These are phyloP conservation scores for Aplosporella prunicola DNA, from an alignment of 2,329 filamentous ascomycete species.

Conservation along the genomic window DNA sequence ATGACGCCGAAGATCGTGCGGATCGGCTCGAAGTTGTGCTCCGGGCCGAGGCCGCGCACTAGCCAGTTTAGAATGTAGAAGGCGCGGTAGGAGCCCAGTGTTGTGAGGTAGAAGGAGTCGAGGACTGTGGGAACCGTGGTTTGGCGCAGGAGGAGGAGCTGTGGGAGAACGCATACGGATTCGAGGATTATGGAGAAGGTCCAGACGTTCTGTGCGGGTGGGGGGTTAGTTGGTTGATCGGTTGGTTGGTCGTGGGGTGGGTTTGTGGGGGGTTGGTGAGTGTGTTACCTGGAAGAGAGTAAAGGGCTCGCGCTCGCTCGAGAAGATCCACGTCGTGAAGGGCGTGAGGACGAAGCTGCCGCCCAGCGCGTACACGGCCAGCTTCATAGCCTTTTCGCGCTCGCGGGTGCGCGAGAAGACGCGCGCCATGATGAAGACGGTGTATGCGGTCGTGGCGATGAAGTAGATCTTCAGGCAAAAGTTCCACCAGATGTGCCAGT, in stretches of 20 bases:
- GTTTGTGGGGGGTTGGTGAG: too few relatives aligned
- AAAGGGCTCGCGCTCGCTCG: conserved; percentile 24
- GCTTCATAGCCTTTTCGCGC: conserved; percentile 85
- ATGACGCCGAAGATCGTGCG: conserved; percentile 79
- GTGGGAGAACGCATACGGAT: conserved; percentile 80
- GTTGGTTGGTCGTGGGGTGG: too few relatives aligned
- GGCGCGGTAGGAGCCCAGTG: conserved; percentile 76
- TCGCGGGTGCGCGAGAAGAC: conserved; percentile 81
- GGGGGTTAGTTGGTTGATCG: too few relatives aligned
- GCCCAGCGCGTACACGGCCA: conserved; percentile 60
- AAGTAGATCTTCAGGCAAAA: conserved; percentile 84
- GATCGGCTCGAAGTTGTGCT: conserved; percentile 55
- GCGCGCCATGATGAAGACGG: conserved; percentile 78
- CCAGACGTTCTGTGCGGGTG: conserved; percentile 64
- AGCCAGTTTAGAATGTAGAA: conserved; percentile 94
- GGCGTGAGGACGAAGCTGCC: conserved; percentile 61
- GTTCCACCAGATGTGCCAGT: conserved; percentile 42
- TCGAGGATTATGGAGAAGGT: conserved; percentile 87
- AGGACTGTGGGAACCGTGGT: conserved; percentile 95
- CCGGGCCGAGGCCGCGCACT: conserved; percentile 51
- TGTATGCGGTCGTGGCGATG: conserved; percentile 73
- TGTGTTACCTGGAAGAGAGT: conserved; percentile 12
- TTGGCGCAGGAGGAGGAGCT: conserved; percentile 82
- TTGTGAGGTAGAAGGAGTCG: conserved; percentile 88
- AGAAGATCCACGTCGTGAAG: conserved; percentile 61